Evolutionary conservation across 176 grass and related monocot genomes (phyloP), one percentile per base, ranked within the genome.

Genomic region (Lolium rigidum): DNA sequence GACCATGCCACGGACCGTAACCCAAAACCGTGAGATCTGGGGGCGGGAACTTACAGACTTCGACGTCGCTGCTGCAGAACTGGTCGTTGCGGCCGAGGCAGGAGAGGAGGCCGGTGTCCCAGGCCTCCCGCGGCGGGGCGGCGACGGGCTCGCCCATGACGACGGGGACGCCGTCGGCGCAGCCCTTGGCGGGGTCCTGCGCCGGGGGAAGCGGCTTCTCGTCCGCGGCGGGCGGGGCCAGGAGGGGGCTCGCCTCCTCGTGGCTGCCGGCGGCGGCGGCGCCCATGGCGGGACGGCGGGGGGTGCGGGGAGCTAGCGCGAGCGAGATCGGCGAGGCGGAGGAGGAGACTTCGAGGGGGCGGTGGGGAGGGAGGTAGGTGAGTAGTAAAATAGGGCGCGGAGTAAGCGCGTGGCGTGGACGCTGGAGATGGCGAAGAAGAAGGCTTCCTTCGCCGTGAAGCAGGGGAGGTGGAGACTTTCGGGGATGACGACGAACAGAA

Each of bases 31-130:
- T 44, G 68, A 70, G 51, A 89, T 70, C 49, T 43, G 14, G 55
- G 79, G 6, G 41, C n/a, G 21, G 16, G 21, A 25, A 5, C 1
- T 18, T 92, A 98, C 95, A 98, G 22, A 98, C 95, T 95, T 98
- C 95, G 47, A 98, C 24, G 86, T 98, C 95, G 91, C 95, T 98
- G 95, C 95, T 95, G 77, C 89, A 90, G 91, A 98, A 95, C 79
- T 94, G 88, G 64, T 98, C 95, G 78, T 91, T 87, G 65, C 93
- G 91, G 44, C 95, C 93, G 21, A 94, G 63, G 91, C 93, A 98
- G 77, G 86, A 92, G 56, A 98, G 88, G 77, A 95, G 15, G 25
- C 93, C 91, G n/a, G 96, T 92, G 86, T 80, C 75, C 96, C 96
- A 98, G 82, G 79, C 87, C 62, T 83, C 89, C 18, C 91, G 87